phyloP scores from a whole-genome alignment of 2,329 filamentous ascomycete species.

The Septoria petroselini region DNA sequence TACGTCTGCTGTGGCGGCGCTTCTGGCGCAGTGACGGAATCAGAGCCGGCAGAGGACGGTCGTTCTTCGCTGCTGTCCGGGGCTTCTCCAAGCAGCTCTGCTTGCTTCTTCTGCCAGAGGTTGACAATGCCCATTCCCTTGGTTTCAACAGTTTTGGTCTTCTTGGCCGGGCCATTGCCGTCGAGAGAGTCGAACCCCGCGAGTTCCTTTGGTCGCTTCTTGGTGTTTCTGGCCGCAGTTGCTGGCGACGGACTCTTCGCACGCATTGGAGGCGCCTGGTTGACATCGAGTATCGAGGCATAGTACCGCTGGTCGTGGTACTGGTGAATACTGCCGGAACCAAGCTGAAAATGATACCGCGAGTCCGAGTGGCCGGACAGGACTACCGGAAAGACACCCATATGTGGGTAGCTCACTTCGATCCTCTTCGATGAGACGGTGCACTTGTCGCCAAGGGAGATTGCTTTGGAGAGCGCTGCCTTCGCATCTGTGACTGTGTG shows the following conservation, averaged over 20 bases:
- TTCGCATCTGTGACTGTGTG: slow-evolving; percentile 69
- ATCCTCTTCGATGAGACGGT: slow-evolving; percentile 73
- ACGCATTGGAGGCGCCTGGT: slow-evolving; percentile 21
- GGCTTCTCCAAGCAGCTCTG: slow-evolving; percentile 28
- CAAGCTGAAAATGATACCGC: slow-evolving; percentile 21
- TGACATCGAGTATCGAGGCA: slow-evolving; percentile 24
- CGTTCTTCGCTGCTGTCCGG: slow-evolving; percentile 8
- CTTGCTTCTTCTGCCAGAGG: slow-evolving; percentile 32
- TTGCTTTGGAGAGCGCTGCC: slow-evolving; percentile 69
- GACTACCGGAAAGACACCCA: slow-evolving; percentile 79
- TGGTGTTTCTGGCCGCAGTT: slow-evolving; percentile 6
- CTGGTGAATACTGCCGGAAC: slow-evolving; percentile 18
- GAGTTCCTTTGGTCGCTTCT: slow-evolving; percentile 21
- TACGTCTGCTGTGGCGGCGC: slow-evolving; percentile 17
- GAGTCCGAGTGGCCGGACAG: slow-evolving; percentile 48
- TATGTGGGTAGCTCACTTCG: slow-evolving; percentile 70
- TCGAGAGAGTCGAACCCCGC: slow-evolving; percentile 14
- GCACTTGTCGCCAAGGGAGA: slow-evolving; percentile 65
- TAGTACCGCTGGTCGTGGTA: slow-evolving; percentile 30
- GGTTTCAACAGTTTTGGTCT: slow-evolving; percentile 49
- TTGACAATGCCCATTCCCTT: slow-evolving; percentile 24
- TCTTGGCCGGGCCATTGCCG: slow-evolving; percentile 51
- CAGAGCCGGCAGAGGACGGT: slow-evolving; percentile 19
- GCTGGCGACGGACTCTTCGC: slow-evolving; percentile 1
- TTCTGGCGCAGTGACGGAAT: slow-evolving; percentile 4